Evolutionary conservation across 495 filamentous ascomycete species (phyloP).

Genomic region (Aspergillus incahuasiensis): DNA sequence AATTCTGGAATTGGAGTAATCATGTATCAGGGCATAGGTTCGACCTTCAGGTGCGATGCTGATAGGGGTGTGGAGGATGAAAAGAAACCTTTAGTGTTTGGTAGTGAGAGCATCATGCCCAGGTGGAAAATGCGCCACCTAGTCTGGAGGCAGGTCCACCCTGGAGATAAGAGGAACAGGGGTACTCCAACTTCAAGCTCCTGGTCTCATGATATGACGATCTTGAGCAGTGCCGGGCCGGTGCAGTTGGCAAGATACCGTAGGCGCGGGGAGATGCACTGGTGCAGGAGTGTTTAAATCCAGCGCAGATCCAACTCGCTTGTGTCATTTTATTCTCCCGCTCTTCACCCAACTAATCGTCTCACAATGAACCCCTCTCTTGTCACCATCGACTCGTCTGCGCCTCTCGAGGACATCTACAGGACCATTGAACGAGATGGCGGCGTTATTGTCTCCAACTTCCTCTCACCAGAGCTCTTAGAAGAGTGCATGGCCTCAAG

Average conservation of each 20-base stretch:
- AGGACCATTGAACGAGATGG: not conserved
- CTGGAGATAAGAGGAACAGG: not conserved
- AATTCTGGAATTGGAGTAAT: not conserved
- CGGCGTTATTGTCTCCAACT: conserved; percentile 1
- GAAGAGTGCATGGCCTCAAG: conserved; percentile 5
- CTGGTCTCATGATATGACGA: not conserved
- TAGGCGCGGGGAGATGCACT: not conserved
- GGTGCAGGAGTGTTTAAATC: not conserved
- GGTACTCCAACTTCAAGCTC: not conserved
- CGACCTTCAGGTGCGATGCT: too few relatives aligned
- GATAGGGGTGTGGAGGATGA: too few relatives aligned
- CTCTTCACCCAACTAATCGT: not conserved
- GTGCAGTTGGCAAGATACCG: not conserved
- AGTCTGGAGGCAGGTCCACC: not conserved
- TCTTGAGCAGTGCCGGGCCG: not conserved
- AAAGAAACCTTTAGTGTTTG: too few relatives aligned
- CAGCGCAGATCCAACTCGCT: not conserved
- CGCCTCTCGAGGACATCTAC: not conserved
- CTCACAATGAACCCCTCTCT: not conserved
- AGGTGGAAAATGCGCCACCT: too few relatives aligned
- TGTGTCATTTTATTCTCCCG: not conserved
- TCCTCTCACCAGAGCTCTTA: not conserved
- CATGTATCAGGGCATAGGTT: too few relatives aligned
- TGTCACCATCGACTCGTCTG: not conserved
- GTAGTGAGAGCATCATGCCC: too few relatives aligned